Evolutionary conservation across 2,329 filamentous ascomycete genomes (phyloP), one percentile per base, ranked within the genome.

Genomic region (Hypoxylon sp.): DNA sequence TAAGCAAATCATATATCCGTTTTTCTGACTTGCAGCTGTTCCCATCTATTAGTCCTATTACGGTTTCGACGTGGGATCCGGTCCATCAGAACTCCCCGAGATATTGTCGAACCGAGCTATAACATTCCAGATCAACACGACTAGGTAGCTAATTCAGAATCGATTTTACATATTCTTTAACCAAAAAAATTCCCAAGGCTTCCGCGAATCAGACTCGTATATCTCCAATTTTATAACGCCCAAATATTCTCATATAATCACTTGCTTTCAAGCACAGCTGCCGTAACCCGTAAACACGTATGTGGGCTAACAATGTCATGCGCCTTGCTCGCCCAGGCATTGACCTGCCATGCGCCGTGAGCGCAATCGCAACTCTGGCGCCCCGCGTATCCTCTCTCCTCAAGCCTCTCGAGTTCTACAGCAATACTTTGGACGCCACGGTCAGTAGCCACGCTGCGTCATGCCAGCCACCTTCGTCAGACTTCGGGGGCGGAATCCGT

Each of bases 371-470:
- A 43, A 42, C 47, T 33, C 20, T n/a, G 37, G 42, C 17, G 48
- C 15, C 35, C 52, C 40, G 47, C 48, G 31, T 55, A 49, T 10
- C 46, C 38, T 38, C 27, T 47, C 4, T 45, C 55, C 29, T 38
- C 43, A 49, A 27, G 4, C 26, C 4, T 37, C 46, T 55, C 18
- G 29, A 43, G 50, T 55, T 51, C 76, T 73, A 86, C 61, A 87
- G 78, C 64, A 87, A 75, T 40, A 87, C 82, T 67, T 85, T 87
- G 21, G 82, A 81, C 9, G 86, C 87, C 61, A 89, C 85, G 62
- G 81, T 87, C 52, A 89, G 73, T 42, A 90, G 72, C 87, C 87
- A 90, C 13, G 85, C 85, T 21, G 86, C 87, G 72, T 89, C 87
- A 55, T 83, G 80, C 87, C 86, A 89, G 7, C 81, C 82, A 13